Base-by-base conservation (phyloP, 768 basidiomycete genomes). In the Hygrocybe coccinea region DNA sequence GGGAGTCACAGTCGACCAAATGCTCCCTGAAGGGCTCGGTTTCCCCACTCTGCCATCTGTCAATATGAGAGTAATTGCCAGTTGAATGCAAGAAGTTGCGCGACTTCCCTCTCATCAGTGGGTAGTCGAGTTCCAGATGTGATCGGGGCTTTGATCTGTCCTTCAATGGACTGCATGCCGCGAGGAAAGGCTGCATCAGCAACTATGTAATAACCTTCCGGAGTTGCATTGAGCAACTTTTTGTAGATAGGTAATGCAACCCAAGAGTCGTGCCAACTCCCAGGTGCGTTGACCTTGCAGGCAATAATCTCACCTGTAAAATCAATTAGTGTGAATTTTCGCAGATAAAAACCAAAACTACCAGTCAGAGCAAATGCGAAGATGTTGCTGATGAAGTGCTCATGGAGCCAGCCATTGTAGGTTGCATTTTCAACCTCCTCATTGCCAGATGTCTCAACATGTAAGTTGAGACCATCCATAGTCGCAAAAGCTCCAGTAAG, bases 21-120 rank as follows among this genome's bases (percentile, higher is more conserved):
- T 1, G 74, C 74, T 14, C 75, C 76, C 57, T 79, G 78, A 7
- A 81, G 49, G 7, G 65, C 55, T 1, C 67, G 65, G 69, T 74
- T 80, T 0, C 79, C 79, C 80, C 78, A 82, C 59, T 81, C 78
- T 9, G 77, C 77, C 0, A 78, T 74, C 60, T 82, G 79, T 2
- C 71, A 59, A 57, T 65, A 79, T 3, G 75, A 77, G 0, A 80
- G 61, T 0, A 80, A 67, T 54, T 80, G 62, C 0, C 63, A 47
- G 60, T 79, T 67, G 53, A 69, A 71, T 7, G 47, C 61, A 21
- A 73, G 48, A 0, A 59, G 15, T 21, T 64, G 57, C 3, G 62
- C 60, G 7, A 64, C 60, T 17, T 69, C 64, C 6, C 52, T 44
- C 10, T 37, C 29, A 50, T 63, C 61, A 8, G 41, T 52, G 4